A percentile compares a stretch with the other conserved stretches of the same genome.
Evolutionary conservation across 2,329 filamentous ascomycete genomes (phyloP).

Genomic region (Alternaria sp.): DNA sequence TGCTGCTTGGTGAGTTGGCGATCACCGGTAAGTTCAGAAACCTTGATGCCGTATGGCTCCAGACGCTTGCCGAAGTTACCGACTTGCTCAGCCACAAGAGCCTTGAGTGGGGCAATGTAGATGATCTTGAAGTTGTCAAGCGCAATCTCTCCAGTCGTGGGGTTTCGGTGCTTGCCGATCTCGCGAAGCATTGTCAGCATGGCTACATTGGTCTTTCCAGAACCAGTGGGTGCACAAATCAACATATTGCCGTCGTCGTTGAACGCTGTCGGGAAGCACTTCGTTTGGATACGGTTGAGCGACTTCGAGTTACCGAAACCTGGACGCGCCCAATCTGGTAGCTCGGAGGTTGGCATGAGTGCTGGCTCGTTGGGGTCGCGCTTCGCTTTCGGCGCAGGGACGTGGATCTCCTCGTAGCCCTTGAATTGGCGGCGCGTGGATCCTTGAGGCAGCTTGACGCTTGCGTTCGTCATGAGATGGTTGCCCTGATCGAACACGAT

Average conservation of each 20-base stretch:
- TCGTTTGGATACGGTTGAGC: conserved; percentile 94
- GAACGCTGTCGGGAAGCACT: conserved; percentile 90
- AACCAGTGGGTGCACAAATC: conserved; percentile 94
- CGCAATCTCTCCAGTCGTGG: conserved; percentile 89
- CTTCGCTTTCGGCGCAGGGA: conserved; percentile 88
- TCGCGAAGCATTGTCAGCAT: conserved; percentile 97
- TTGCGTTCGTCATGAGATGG: conserved; percentile 99
- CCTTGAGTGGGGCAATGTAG: conserved; percentile 95
- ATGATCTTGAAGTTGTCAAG: conserved; percentile 98
- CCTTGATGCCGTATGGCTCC: conserved; percentile 87
- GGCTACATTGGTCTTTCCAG: conserved; percentile 97
- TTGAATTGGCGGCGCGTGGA: conserved; percentile 96
- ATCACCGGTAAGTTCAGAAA: conserved; percentile 96
- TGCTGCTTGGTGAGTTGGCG: conserved; percentile 98
- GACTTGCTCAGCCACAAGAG: conserved; percentile 95
- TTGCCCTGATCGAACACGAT: conserved; percentile 97
- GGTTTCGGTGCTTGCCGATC: conserved; percentile 92
- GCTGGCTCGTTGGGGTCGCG: conserved; percentile 76
- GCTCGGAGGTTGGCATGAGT: conserved; percentile 81
- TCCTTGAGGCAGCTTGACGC: conserved; percentile 89
- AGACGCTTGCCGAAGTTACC: conserved; percentile 94
- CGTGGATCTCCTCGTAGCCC: conserved; percentile 97
- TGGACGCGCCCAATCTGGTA: conserved; percentile 88
- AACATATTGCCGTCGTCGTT: conserved; percentile 96
- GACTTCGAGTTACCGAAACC: conserved; percentile 87